Evolutionary conservation across 176 grass and related monocot genomes (phyloP).

Genomic region (Paspalum vaginatum): DNA sequence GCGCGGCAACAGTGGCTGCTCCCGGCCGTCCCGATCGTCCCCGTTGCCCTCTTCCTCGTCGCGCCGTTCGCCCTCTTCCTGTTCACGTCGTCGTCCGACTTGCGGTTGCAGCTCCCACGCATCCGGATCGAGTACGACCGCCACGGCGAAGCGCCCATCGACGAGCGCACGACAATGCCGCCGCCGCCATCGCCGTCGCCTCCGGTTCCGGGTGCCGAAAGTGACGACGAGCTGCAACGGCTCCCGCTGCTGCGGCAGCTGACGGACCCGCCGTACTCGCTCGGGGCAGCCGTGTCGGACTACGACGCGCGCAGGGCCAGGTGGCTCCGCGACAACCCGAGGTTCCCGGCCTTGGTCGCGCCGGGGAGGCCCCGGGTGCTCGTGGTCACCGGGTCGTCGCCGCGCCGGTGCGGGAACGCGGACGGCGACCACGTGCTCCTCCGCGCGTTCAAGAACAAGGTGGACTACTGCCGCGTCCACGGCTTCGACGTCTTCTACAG

Average conservation of each 20-base stretch:
- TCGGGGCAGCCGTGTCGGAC: constrained; percentile 54
- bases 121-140: constrained; percentile 46
- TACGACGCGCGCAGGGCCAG: constrained; percentile 60
- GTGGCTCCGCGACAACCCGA: constrained; percentile 61
- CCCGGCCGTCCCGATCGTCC: not conserved
- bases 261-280: constrained; percentile 54
- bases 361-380: constrained; percentile 64
- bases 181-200: not conserved
- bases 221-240: not conserved
- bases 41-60: constrained; percentile 32
- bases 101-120: constrained; percentile 38
- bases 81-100: constrained; percentile 28
- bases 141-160: not conserved
- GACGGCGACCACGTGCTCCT: constrained; percentile 80
- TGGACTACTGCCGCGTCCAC: constrained; percentile 91
- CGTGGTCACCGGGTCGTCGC: constrained; percentile 75
- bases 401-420: constrained; percentile 54
- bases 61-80: constrained; percentile 41
- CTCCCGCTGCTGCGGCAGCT: constrained; percentile 54
- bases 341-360: constrained; percentile 51
- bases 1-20: not conserved
- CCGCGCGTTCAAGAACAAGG: constrained; percentile 89
- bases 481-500: constrained; percentile 88
- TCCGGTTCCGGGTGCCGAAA: not conserved
- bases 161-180: not conserved